Evolutionary conservation across 371 early-diverging fungal genomes (phyloP), one percentile per base, ranked within the genome.

Genomic region (Haplosporangium sp.): DNA sequence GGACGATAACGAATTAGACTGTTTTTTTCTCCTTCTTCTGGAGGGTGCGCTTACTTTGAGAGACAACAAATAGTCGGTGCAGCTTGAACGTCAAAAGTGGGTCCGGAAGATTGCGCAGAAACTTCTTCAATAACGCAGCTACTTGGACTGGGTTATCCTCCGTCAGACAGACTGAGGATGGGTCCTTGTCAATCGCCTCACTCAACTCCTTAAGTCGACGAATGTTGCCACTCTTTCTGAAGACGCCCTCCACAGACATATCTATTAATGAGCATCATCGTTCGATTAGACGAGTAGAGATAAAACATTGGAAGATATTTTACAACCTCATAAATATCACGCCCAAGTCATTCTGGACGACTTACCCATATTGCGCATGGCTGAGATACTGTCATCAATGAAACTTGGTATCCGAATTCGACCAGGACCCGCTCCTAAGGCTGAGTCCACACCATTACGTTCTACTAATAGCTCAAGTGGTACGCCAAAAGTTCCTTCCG

Each of bases 181-280:
- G 89, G 60, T 93, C 91, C 63, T 86, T 88, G 71, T 97, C 95
- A 7, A 89, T 85, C 0, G 87, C 73, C 23, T 95, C 95, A 10
- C 89, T 84, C 38, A 95, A 70, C 38, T 90, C 89, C 48, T 93
- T 94, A 29, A 98, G 85, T 46, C 94, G 83, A 53, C 95, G 85
- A 69, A 98, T 96, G 74, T 98, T 98, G 12, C 99, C 99, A 81
- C 96, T 98, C 81, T 97, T 98, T 63, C 99, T 91, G 86, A 98
- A 98, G 5, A 98, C 92, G 1, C 99, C 99, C 81, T 98, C 98
- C 20, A 91, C 87, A 1, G 91, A 85, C 87, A 98, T 85, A 69
- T 97, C 95, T 93, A 73, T 21, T 51, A 20, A 16, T 56, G 29
- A 29, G 29, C 29, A 29, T 29, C 29, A 29, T 29, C 29, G 29